These are phyloP conservation scores for Lasiodiplodia theobromae DNA, from an alignment of 2,329 filamentous ascomycete species.

Conservation along the genomic window DNA sequence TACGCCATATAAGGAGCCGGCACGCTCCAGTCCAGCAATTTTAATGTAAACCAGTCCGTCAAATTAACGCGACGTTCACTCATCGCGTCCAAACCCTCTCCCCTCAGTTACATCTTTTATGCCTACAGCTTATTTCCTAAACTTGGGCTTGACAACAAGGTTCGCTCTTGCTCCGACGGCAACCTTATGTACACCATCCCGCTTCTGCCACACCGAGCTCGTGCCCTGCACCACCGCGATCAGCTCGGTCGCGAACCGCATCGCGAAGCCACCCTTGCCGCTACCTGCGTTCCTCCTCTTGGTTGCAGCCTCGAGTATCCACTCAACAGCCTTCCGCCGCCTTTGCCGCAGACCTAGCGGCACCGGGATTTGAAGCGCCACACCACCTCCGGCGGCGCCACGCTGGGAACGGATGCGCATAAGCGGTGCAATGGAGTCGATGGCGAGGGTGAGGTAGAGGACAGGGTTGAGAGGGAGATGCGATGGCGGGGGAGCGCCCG, in stretches of 20 bases:
- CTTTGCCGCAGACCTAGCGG: constrained; percentile 79
- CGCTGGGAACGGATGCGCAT: constrained; percentile 78
- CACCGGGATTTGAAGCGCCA: constrained; percentile 79
- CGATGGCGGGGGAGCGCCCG: constrained; percentile 75
- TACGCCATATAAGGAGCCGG: background rate
- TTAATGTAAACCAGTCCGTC: constrained; percentile 2
- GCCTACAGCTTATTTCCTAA: background rate
- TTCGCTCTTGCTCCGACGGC: constrained; percentile 83
- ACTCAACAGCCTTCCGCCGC: constrained; percentile 78
- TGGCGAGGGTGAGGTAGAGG: constrained; percentile 85
- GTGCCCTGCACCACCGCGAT: constrained; percentile 86
- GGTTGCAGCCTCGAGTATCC: constrained; percentile 86
- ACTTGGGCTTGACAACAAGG: constrained; percentile 15
- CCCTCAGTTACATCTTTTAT: background rate
- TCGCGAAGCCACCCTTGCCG: constrained; percentile 75
- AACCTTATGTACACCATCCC: constrained; percentile 78
- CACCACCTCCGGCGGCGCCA: constrained; percentile 85
- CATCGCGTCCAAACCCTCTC: background rate
- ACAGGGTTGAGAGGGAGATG: constrained; percentile 89
- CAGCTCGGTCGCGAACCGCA: constrained; percentile 84
- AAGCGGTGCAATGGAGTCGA: constrained; percentile 92
- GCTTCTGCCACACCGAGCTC: constrained; percentile 83
- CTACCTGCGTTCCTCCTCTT: constrained; percentile 78
- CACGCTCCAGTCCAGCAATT: constrained; percentile 6
- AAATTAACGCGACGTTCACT: background rate